phyloP scores from a whole-genome alignment of 257 asterid species.

The Plantago elongata region DNA sequence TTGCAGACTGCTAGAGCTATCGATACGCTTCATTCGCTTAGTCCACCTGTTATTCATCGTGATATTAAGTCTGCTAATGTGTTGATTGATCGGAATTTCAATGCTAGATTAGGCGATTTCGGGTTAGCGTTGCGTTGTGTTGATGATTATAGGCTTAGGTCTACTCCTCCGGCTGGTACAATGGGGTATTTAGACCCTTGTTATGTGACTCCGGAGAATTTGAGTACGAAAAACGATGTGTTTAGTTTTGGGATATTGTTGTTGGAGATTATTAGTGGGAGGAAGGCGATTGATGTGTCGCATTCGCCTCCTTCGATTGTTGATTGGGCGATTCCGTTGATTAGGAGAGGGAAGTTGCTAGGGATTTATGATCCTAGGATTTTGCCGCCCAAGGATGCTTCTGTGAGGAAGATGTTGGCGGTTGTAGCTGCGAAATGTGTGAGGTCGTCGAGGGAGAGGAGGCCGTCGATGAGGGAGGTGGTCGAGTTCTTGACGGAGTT shows the following conservation, averaged over 20 bases:
- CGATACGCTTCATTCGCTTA: conserved; percentile 54
- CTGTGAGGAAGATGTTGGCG: conserved; percentile 72
- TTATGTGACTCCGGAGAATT: conserved; percentile 80
- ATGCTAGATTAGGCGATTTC: conserved; percentile 86
- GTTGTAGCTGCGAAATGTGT: conserved; percentile 88
- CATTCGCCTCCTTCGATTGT: conserved; percentile 79
- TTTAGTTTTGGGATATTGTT: conserved; percentile 83
- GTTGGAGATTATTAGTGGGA: conserved; percentile 83
- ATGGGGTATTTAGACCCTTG: conserved; percentile 94
- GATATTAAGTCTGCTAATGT: conserved; percentile 89
- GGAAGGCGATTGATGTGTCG: conserved; percentile 80
- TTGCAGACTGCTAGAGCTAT: conserved; percentile 82
- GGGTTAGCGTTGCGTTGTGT: conserved; percentile 77
- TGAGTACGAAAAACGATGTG: conserved; percentile 81
- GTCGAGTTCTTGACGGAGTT: conserved; percentile 60
- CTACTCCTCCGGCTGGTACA: conserved; percentile 97
- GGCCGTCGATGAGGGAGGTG: conserved; percentile 87
- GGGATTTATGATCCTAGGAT: conserved; percentile 59
- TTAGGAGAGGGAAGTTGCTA: conserved; percentile 63
- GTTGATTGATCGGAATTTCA: conserved; percentile 62
- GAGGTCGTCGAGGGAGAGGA: conserved; percentile 78
- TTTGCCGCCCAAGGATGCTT: conserved; percentile 58
- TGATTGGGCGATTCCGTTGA: conserved; percentile 93
- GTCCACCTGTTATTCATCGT: conserved; percentile 72
- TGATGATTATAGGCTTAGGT: conserved; percentile 59